Base-by-base conservation (phyloP, 1,284 basidiomycete genomes). In the Cryptococcus amylolentus region DNA sequence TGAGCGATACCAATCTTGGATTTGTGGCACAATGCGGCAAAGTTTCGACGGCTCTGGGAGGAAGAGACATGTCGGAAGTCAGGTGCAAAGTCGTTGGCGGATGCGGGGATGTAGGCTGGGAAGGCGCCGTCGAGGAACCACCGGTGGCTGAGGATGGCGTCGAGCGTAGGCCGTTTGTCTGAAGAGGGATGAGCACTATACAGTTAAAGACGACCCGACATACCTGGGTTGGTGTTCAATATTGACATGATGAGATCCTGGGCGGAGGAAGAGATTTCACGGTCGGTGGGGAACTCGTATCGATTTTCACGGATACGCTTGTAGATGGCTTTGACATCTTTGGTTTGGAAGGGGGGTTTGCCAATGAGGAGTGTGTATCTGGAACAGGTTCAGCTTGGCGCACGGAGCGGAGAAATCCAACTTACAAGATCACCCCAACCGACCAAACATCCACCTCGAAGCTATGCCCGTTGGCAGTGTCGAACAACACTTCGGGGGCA, bases 361-460 rank as follows among this genome's bases (percentile, higher is more conserved):
- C 95, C 96, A 28, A 98, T 84, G 35, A 97, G 81, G 50, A 98
- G 85, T 0, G 96, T 98, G 73, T 98, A 98, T 28, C 78, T 80
- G 47, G 0, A 13, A 55, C 37, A 57, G 40, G 7, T 23, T 49
- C 18, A 54, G 52, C 47, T 39, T 16, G 39, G 35, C 49, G 12
- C 45, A 49, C 23, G 9, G 44, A 26, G 31, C 20, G 9, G 2
- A 42, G 37, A 31, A 4, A 16, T 10, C 6, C 40, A 6, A 61
- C 80, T 66, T 57, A 82, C 66, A 97, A 79, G 61, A 98, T 98
- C 51, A 98, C 95, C 12, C 95, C 96, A 51, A 96, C 88, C 6
- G 89, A 92, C 96, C 95, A 98, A 9, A 94, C 89, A 72, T 98
- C 95, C 38, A 98, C 95, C 78, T 98, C 95, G 70, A 97, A 98